A percentile compares a stretch with the other conserved stretches of the same genome.
Evolutionary conservation across 2,329 filamentous ascomycete genomes (phyloP).

Genomic region (Penicillium vulpinum): DNA sequence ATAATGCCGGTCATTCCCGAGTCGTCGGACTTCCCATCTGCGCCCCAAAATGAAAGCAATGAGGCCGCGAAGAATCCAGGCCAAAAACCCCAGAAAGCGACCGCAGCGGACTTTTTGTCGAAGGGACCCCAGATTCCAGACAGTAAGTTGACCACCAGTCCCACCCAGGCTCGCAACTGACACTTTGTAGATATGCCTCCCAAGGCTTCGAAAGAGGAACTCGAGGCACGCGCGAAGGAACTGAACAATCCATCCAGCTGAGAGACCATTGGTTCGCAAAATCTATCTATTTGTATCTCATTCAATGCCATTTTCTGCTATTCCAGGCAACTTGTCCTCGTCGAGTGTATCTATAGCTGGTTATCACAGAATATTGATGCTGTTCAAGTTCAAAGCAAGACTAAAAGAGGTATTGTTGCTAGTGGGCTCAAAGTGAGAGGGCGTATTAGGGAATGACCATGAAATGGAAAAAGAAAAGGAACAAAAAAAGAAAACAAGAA

Average conservation of each 20-base stretch:
- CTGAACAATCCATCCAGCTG: slow-evolving; percentile 50
- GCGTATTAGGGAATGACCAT: too few species aligned
- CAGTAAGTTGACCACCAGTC: slow-evolving; percentile 25
- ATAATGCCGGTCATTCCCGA: slow-evolving; percentile 36
- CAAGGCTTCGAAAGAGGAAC: slow-evolving; percentile 63
- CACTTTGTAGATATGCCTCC: slow-evolving; percentile 40
- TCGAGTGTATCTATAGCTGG: not conserved
- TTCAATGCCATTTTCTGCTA: not conserved
- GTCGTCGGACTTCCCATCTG: slow-evolving; percentile 26
- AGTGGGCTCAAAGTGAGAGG: too few species aligned
- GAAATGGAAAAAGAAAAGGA: too few species aligned
- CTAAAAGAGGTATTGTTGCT: too few species aligned
- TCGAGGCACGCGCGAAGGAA: slow-evolving; percentile 63
- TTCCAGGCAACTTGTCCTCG: not conserved
- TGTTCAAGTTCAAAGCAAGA: too few species aligned
- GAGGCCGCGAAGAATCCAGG: slow-evolving; percentile 27
- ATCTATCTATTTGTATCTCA: not conserved
- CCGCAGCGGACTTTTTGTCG: slow-evolving; percentile 35
- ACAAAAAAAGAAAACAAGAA: too few species aligned
- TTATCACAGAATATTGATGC: too few species aligned
- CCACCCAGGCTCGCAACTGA: not conserved
- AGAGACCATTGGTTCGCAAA: not conserved
- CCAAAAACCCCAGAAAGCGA: slow-evolving; percentile 37
- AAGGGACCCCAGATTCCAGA: slow-evolving; percentile 51
- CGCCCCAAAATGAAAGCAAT: slow-evolving; percentile 19